These are phyloP conservation scores for Citrus hindsii DNA, from an alignment of 345 rosid genomes.

Conservation along the genomic window DNA sequence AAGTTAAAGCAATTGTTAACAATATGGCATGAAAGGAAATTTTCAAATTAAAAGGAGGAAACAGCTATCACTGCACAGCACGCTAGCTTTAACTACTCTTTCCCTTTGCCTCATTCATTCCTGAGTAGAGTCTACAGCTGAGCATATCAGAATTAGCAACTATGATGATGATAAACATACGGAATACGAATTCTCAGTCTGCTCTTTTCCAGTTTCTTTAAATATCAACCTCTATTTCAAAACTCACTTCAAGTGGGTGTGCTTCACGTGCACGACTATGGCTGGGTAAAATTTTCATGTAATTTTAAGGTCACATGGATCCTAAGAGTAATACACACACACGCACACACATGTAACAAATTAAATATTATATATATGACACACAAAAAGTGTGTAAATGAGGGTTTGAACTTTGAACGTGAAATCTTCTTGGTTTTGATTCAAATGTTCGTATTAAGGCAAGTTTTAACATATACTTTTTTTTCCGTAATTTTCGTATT, in stretches of 20 bases:
- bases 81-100: neutral
- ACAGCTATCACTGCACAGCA: neutral
- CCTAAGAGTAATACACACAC: too few species aligned
- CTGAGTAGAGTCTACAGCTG: too few species aligned
- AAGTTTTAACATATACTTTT: too few species aligned
- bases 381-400: too few species aligned
- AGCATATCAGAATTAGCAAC: neutral
- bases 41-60: neutral
- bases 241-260: neutral
- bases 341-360: too few species aligned
- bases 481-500: too few species aligned
- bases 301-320: neutral
- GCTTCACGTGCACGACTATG: neutral
- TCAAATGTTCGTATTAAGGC: too few species aligned
- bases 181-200: neutral
- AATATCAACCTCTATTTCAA: neutral
- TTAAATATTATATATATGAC: too few species aligned
- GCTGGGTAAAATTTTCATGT: neutral
- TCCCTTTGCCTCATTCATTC: too few species aligned
- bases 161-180: neutral
- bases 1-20: too few species aligned
- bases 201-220: neutral
- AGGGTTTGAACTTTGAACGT: too few species aligned
- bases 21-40: neutral
- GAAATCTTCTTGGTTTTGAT: too few species aligned